Evolutionary conservation across 768 basidiomycete species (phyloP).

Genomic region (Scleroderma bovista): DNA sequence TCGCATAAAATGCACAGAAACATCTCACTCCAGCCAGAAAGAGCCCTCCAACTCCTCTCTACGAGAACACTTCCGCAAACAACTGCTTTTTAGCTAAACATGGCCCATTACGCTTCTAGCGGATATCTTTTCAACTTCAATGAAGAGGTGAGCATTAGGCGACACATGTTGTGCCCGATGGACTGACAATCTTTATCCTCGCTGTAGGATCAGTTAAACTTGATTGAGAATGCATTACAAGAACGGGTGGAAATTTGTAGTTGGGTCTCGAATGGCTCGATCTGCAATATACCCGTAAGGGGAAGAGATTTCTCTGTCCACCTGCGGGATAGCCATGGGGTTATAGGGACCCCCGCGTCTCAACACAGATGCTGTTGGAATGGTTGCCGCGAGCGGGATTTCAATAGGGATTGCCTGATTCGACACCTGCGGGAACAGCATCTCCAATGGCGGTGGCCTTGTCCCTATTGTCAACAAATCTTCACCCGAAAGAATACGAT

Average conservation of each 20-base stretch:
- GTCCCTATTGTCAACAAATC: neutral
- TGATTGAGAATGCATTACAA: neutral
- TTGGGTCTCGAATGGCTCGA: neutral
- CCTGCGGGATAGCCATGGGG: neutral
- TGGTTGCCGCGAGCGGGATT: neutral
- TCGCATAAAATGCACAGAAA: neutral
- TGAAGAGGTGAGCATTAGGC: neutral
- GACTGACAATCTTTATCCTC: neutral
- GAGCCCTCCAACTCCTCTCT: too few species aligned
- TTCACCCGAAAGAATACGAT: neutral
- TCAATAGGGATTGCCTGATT: conserved; percentile 1
- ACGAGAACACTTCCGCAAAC: neutral
- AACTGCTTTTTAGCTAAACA: neutral
- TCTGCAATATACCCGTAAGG: neutral
- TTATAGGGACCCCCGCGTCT: neutral
- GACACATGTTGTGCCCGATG: neutral
- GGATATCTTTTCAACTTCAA: neutral
- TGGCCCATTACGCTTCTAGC: neutral
- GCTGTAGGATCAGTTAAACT: neutral
- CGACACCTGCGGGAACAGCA: neutral
- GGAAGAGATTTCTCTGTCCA: neutral
- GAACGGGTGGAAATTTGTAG: neutral
- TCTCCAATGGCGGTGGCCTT: conserved; percentile 19
- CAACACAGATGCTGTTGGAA: neutral
- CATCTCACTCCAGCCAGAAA: too few species aligned